phyloP scores from a whole-genome alignment of 2,329 filamentous ascomycete genomes.

The Conoideocrella luteorostrata region DNA sequence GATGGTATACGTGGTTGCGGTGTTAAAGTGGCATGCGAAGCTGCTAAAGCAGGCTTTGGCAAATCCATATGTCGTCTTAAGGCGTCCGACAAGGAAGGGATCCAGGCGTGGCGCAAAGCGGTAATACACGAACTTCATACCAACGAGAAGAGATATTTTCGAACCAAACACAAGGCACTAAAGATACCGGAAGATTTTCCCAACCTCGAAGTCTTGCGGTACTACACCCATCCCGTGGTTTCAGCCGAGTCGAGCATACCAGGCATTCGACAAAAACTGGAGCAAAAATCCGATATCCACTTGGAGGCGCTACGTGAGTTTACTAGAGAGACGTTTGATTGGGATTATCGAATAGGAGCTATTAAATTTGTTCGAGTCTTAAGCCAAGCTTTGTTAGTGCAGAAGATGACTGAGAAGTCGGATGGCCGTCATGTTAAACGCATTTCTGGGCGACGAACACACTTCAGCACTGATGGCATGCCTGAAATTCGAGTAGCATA shows the following conservation, averaged over 20 bases:
- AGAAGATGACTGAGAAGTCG: constrained; percentile 37
- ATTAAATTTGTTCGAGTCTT: constrained; percentile 78
- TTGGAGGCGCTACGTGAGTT: constrained; percentile 61
- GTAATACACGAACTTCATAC: constrained; percentile 71
- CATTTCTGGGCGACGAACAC: constrained; percentile 61
- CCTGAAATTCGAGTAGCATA: constrained; percentile 76
- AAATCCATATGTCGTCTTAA: constrained; percentile 62
- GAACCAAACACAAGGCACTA: constrained; percentile 65
- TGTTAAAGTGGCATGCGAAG: constrained; percentile 81
- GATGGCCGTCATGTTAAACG: constrained; percentile 50
- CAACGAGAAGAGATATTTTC: constrained; percentile 79
- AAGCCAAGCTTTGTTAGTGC: constrained; percentile 67
- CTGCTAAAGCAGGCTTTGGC: constrained; percentile 82
- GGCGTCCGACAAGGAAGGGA: constrained; percentile 48
- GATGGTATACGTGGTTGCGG: constrained; percentile 85
- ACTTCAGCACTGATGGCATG: constrained; percentile 67
- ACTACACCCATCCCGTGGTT: constrained; percentile 82
- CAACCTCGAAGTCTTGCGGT: constrained; percentile 68
- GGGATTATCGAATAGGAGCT: constrained; percentile 71
- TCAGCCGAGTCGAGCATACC: constrained; percentile 51
- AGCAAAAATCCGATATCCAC: constrained; percentile 18
- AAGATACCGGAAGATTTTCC: constrained; percentile 77
- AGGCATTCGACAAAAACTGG: constrained; percentile 19
- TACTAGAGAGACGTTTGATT: constrained; percentile 74
- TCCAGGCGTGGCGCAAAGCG: constrained; percentile 64